Conservation (phyloP, 2,329 filamentous ascomycete genomes). For the Clarireedia hainanense region DNA sequence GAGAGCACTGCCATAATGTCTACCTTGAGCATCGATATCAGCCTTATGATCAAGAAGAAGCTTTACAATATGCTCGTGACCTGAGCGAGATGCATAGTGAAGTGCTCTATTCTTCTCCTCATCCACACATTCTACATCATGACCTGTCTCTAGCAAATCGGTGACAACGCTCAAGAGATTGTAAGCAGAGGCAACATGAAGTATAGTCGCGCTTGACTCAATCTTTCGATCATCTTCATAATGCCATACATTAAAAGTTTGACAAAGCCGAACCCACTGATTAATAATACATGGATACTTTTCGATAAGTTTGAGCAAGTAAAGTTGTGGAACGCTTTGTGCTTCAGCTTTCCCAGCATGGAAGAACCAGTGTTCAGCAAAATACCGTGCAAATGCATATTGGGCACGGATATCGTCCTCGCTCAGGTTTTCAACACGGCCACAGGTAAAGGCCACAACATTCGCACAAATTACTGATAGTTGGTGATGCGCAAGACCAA, state of each 20-base stretch:
- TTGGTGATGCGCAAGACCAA: constrained; percentile 10
- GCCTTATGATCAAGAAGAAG: too few relatives aligned
- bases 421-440: neutral
- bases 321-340: constrained; percentile 7
- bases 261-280: constrained; percentile 6
- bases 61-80: too few relatives aligned
- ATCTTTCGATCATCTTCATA: neutral
- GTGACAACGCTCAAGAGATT: constrained; percentile 5
- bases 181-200: constrained; percentile 9
- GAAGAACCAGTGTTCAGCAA: constrained; percentile 7
- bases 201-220: constrained; percentile 6
- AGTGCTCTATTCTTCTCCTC: constrained; percentile 8
- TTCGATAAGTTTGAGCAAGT: constrained; percentile 7
- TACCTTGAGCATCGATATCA: too few relatives aligned
- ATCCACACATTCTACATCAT: constrained; percentile 11
- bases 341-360: constrained; percentile 10
- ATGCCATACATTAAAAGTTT: neutral
- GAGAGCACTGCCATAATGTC: too few relatives aligned
- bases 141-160: constrained; percentile 3
- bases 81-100: constrained; percentile 9
- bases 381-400: constrained; percentile 4
- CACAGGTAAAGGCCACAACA: constrained; percentile 6
- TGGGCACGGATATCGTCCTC: too few relatives aligned
- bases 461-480: constrained; percentile 12
- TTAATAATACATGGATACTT: neutral